Evolutionary conservation across 2,329 filamentous ascomycete species (phyloP).

Genomic region (Didymella lethalis): DNA sequence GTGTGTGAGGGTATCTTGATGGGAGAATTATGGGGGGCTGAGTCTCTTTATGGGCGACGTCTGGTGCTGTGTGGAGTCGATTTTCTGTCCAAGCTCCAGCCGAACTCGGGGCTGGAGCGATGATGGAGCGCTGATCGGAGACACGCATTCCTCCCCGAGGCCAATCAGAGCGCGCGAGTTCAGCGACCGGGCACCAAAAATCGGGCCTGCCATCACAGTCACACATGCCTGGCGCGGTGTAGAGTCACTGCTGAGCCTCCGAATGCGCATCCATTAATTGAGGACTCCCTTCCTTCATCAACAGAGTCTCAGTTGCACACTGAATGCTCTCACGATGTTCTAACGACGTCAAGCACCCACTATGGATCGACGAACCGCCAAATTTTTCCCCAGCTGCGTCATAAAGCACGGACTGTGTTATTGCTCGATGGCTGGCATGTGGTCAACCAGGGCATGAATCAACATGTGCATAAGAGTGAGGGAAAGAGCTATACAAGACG

Average conservation of each 20-base stretch:
- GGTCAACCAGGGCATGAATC: not conserved
- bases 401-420: slow-evolving; percentile 13
- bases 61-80: slow-evolving; percentile 21
- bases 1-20: slow-evolving; percentile 49
- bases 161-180: slow-evolving; percentile 10
- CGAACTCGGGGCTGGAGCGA: slow-evolving; percentile 20
- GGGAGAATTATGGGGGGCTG: slow-evolving; percentile 31
- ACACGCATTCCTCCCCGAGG: slow-evolving; percentile 18
- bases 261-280: slow-evolving; percentile 5
- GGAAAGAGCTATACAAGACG: not conserved
- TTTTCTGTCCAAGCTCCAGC: slow-evolving; percentile 25
- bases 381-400: slow-evolving; percentile 20
- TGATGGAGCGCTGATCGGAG: slow-evolving; percentile 16
- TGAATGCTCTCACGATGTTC: not conserved
- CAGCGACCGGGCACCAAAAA: not conserved
- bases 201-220: slow-evolving; percentile 16
- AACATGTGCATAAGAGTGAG: not conserved
- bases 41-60: slow-evolving; percentile 37
- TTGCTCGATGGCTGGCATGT: slow-evolving; percentile 6
- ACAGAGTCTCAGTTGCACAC: not conserved
- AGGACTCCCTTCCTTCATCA: not conserved
- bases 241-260: slow-evolving; percentile 1
- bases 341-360: slow-evolving; percentile 12
- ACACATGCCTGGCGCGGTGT: slow-evolving; percentile 4
- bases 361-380: slow-evolving; percentile 15